Conservation (phyloP, 2,329 filamentous ascomycete species). For the Phyllosticta citriasiana region DNA sequence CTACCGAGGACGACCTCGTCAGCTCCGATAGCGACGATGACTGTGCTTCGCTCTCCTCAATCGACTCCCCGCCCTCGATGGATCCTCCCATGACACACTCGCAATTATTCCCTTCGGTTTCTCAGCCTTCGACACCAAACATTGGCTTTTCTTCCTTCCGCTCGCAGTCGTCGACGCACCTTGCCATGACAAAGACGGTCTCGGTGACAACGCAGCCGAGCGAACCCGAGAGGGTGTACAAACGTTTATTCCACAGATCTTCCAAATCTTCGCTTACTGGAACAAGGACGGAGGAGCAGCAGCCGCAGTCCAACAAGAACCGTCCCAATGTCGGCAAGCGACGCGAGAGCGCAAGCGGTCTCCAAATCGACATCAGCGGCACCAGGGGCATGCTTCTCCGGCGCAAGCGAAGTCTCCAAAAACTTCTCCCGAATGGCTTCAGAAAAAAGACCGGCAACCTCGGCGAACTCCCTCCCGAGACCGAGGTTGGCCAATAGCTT, state of each 20-base stretch:
- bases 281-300: not conserved
- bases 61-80: constrained; percentile 17
- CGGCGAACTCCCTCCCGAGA: not conserved
- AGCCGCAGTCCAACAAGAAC: not conserved
- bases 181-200: constrained; percentile 10
- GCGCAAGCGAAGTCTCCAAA: constrained; percentile 11
- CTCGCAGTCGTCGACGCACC: constrained; percentile 12
- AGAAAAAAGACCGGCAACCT: not conserved
- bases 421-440: constrained; percentile 1
- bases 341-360: not conserved
- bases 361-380: constrained; percentile 21
- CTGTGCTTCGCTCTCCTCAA: constrained; percentile 2
- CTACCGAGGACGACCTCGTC: constrained; percentile 6
- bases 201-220: constrained; percentile 19
- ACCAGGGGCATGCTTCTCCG: constrained; percentile 23
- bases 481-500: not conserved
- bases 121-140: constrained; percentile 20
- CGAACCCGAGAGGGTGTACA: constrained; percentile 32
- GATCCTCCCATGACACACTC: constrained; percentile 10
- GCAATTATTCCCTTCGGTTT: constrained; percentile 19
- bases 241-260: constrained; percentile 29
- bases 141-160: constrained; percentile 11
- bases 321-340: constrained; percentile 7
- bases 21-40: constrained; percentile 10
- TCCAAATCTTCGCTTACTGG: constrained; percentile 8